These are phyloP conservation scores for Fragaria nilgerrensis DNA, from an alignment of 306 rosid species.

Conservation along the genomic window DNA sequence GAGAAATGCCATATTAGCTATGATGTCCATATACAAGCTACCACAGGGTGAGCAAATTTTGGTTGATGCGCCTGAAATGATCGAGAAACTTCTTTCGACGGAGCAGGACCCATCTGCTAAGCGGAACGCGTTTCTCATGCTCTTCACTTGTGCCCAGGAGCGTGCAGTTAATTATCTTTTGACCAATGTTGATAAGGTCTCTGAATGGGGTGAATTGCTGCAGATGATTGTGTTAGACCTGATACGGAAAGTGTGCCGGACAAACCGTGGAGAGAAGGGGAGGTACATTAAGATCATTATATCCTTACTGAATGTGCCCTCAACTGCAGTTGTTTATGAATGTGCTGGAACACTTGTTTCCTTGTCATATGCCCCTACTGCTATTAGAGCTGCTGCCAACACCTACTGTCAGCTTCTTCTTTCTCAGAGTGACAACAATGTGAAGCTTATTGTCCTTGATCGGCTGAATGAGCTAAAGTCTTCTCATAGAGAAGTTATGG, in stretches of 20 bases:
- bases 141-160: constrained; percentile 66
- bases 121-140: constrained; percentile 77
- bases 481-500: constrained; percentile 67
- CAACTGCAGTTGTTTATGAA: constrained; percentile 70
- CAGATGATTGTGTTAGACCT: constrained; percentile 74
- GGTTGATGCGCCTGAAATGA: constrained; percentile 63
- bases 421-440: constrained; percentile 82
- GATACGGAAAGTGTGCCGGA: constrained; percentile 66
- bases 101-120: constrained; percentile 69
- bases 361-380: constrained; percentile 68
- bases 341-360: constrained; percentile 77
- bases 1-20: constrained; percentile 59
- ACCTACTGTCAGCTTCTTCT: constrained; percentile 66
- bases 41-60: constrained; percentile 70
- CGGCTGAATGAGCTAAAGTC: constrained; percentile 60
- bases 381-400: constrained; percentile 68
- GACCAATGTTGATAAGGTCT: constrained; percentile 46
- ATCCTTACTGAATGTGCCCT: constrained; percentile 50
- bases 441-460: constrained; percentile 73
- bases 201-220: constrained; percentile 68
- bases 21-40: constrained; percentile 64
- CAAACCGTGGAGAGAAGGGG: constrained; percentile 66
- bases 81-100: constrained; percentile 51
- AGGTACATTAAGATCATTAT: constrained; percentile 70
- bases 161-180: constrained; percentile 63